Evolutionary conservation across 2,329 filamentous ascomycete genomes (phyloP).

Genomic region (Madurella mycetomatis): DNA sequence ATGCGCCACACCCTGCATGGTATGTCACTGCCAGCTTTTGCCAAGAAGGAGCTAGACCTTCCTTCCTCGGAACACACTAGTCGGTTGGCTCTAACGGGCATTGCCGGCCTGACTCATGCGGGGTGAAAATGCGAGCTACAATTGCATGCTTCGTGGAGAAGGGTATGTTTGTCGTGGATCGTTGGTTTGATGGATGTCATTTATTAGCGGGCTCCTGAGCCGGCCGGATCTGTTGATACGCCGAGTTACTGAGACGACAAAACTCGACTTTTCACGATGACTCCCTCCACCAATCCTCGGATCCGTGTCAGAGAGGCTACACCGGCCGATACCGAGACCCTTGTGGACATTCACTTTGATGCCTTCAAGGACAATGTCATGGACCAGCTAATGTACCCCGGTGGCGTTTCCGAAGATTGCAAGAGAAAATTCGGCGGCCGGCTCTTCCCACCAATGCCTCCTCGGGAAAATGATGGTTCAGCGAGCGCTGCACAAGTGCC

Average conservation of each 20-base stretch:
- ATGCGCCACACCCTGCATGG: too few relatives aligned
- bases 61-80: neutral
- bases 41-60: too few relatives aligned
- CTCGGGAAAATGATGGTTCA: neutral
- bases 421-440: conserved; percentile 16
- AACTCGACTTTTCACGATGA: neutral
- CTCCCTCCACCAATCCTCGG: conserved; percentile 9
- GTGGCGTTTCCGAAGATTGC: conserved; percentile 18
- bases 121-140: neutral
- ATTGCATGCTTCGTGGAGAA: too few relatives aligned
- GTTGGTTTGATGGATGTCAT: too few relatives aligned
- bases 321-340: conserved; percentile 19
- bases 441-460: conserved; percentile 11
- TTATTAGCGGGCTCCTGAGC: too few relatives aligned
- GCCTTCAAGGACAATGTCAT: conserved; percentile 25
- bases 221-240: too few relatives aligned
- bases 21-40: too few relatives aligned
- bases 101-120: conserved; percentile 3
- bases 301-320: conserved; percentile 25
- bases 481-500: conserved; percentile 4
- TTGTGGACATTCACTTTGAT: conserved; percentile 20
- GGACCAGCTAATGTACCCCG: conserved; percentile 25
- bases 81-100: neutral
- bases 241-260: neutral
- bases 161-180: too few relatives aligned